Conservation (phyloP, 108 stramenopile species). For the Nitzschia sp. region DNA sequence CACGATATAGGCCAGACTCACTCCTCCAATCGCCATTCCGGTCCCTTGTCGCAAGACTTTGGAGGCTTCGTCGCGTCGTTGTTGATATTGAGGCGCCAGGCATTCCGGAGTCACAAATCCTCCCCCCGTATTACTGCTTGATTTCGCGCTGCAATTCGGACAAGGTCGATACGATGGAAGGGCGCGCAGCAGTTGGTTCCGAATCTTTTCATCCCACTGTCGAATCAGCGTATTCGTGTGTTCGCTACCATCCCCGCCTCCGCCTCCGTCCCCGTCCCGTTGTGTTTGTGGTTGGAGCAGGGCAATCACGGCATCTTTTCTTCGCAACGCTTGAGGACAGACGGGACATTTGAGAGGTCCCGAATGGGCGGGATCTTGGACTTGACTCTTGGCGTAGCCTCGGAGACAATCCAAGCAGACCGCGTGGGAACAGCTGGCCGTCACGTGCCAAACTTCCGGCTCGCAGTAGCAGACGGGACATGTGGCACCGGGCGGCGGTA, state of each 20-base stretch:
- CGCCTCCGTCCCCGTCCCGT: too few relatives aligned
- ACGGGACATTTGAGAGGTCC: slow-evolving; percentile 72
- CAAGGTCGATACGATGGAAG: slow-evolving; percentile 60
- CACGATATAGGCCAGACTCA: not conserved
- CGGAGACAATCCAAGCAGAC: slow-evolving; percentile 60
- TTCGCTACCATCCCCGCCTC: too few relatives aligned
- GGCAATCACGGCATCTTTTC: slow-evolving; percentile 59
- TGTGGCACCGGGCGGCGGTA: slow-evolving; percentile 22
- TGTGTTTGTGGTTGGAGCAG: too few relatives aligned
- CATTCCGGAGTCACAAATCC: slow-evolving; percentile 71
- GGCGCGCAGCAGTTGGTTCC: slow-evolving; percentile 56
- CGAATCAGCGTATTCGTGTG: slow-evolving; percentile 12
- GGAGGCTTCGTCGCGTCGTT: slow-evolving; percentile 46
- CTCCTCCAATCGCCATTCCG: slow-evolving; percentile 8
- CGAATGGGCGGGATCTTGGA: slow-evolving; percentile 49
- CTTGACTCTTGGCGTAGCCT: slow-evolving; percentile 52
- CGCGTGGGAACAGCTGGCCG: slow-evolving; percentile 58
- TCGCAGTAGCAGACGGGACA: slow-evolving; percentile 43
- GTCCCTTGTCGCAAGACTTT: not conserved
- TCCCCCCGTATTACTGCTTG: slow-evolving; percentile 35
- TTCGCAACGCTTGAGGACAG: slow-evolving; percentile 49
- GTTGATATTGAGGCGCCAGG: slow-evolving; percentile 48
- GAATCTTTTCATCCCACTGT: slow-evolving; percentile 53
- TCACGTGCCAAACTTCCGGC: slow-evolving; percentile 54
- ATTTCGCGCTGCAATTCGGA: slow-evolving; percentile 40